Evolutionary conservation across 169 alveolate species (phyloP).

Genomic region (Eimeria sp.): DNA sequence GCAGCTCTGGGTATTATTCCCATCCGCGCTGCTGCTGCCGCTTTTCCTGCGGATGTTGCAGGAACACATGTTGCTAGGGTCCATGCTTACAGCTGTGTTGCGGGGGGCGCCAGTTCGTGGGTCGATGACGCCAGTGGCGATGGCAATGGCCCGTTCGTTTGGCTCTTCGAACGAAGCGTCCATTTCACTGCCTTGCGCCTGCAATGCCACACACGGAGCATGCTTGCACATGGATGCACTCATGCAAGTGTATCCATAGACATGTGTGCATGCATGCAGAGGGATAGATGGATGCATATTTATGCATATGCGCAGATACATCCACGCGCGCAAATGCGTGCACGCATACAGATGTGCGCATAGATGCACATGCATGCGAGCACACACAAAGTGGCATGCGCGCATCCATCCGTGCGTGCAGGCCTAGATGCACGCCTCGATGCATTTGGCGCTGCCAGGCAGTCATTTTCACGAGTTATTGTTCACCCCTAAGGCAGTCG

Average conservation of each 20-base stretch:
- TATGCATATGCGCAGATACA: not conserved
- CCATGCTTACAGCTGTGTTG: constrained; percentile 33
- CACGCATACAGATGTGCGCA: not conserved
- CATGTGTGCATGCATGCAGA: not conserved
- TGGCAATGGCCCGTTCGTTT: constrained; percentile 18
- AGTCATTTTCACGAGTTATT: too few relatives aligned
- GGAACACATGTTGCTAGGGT: not conserved
- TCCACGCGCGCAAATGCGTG: not conserved
- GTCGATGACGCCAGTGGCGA: constrained; percentile 41
- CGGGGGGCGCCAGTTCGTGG: constrained; percentile 44
- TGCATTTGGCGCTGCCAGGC: not conserved
- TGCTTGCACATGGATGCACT: not conserved
- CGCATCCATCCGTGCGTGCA: not conserved
- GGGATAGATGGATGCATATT: not conserved
- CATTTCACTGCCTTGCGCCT: not conserved
- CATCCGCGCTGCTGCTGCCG: not conserved
- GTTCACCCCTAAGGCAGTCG: too few relatives aligned
- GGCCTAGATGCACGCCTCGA: not conserved
- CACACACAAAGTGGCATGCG: not conserved
- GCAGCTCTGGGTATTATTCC: not conserved
- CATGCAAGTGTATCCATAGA: not conserved
- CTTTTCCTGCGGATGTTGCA: not conserved
- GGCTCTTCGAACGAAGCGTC: constrained; percentile 13
- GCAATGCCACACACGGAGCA: not conserved
- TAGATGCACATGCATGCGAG: not conserved